phyloP scores from a whole-genome alignment of 2,329 filamentous ascomycete species.

The Dichotomopilus funicola region DNA sequence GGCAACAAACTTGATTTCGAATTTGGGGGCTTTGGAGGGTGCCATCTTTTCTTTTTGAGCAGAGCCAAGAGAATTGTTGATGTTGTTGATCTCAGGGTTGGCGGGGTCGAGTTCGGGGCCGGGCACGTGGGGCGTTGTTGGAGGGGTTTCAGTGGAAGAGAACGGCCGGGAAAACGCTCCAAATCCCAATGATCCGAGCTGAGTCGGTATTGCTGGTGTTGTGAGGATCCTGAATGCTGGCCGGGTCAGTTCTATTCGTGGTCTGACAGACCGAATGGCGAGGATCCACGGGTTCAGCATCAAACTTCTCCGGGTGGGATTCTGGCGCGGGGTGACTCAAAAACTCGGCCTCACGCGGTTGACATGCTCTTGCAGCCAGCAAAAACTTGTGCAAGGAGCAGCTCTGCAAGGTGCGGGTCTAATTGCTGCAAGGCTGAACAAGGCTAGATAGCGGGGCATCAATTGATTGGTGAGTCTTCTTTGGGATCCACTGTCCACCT shows the following conservation, averaged over 20 bases:
- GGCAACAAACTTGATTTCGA: conserved; percentile 19
- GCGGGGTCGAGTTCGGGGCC: conserved; percentile 6
- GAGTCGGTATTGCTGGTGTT: background rate
- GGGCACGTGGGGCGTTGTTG: conserved; percentile 2
- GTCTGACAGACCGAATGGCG: conserved; percentile 20
- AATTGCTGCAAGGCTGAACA: conserved; percentile 13
- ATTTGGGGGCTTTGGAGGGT: conserved; percentile 17
- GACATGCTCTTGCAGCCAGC: conserved; percentile 1
- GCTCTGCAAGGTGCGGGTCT: conserved; percentile 6
- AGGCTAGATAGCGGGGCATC: background rate
- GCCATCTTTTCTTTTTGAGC: conserved; percentile 9
- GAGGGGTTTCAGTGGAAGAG: conserved; percentile 1
- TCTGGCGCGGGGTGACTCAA: conserved; percentile 20
- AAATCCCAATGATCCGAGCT: background rate
- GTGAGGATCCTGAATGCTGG: conserved; percentile 5
- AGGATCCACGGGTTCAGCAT: conserved; percentile 20
- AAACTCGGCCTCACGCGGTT: conserved; percentile 2
- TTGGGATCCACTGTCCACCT: background rate
- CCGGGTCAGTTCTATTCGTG: conserved; percentile 13
- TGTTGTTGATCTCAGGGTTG: conserved; percentile 9
- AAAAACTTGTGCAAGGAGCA: conserved; percentile 9
- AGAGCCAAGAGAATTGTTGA: background rate
- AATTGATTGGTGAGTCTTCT: background rate
- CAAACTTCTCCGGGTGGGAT: conserved; percentile 16
- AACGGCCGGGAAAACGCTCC: background rate